Evolutionary conservation across 2,329 filamentous ascomycete genomes (phyloP).

Genomic region (Fusarium denticulatum): DNA sequence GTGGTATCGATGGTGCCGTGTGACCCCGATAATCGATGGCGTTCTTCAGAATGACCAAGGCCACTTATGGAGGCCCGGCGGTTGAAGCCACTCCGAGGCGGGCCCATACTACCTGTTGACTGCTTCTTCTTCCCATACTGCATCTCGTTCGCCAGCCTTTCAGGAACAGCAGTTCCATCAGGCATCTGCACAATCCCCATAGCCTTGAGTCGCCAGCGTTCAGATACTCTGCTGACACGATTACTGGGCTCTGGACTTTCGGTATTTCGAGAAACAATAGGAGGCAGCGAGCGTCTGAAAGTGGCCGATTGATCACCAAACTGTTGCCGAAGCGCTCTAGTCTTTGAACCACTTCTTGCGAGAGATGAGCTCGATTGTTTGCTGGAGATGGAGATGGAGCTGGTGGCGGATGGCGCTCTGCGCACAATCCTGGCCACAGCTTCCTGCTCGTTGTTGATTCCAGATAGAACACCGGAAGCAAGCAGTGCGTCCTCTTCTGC

Average conservation of each 20-base stretch:
- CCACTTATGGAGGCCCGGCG: conserved; percentile 43
- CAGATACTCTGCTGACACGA: conserved; percentile 52
- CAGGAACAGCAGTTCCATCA: conserved; percentile 63
- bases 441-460: conserved; percentile 52
- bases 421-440: conserved; percentile 50
- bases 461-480: conserved; percentile 55
- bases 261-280: conserved; percentile 44
- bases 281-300: conserved; percentile 55
- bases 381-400: conserved; percentile 36
- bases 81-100: conserved; percentile 18
- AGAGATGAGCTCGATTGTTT: conserved; percentile 34
- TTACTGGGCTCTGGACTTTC: conserved; percentile 41
- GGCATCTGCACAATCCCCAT: conserved; percentile 64
- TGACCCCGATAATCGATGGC: conserved; percentile 35
- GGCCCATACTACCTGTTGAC: conserved; percentile 48
- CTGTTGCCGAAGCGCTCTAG: conserved; percentile 50
- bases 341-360: conserved; percentile 48
- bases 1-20: conserved; percentile 23
- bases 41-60: conserved; percentile 27
- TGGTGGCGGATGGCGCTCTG: conserved; percentile 36
- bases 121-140: conserved; percentile 55
- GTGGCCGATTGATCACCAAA: conserved; percentile 43
- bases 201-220: conserved; percentile 59
- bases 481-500: conserved; percentile 53
- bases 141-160: conserved; percentile 60